Conservation (phyloP, 805 yeast species). For the Brettanomyces anomalus region DNA sequence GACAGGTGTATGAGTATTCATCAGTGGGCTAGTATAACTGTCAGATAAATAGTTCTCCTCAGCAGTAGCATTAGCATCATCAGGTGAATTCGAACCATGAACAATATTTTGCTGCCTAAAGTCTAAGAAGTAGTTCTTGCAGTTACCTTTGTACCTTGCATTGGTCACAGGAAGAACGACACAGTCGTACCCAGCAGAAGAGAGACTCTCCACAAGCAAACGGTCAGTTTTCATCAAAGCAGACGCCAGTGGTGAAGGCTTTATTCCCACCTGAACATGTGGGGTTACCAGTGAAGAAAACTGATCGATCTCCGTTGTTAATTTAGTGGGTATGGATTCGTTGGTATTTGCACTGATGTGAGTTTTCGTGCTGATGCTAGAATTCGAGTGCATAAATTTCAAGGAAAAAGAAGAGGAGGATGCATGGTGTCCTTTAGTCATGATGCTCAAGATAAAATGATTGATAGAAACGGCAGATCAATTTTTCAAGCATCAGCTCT, state of each 20-base stretch:
- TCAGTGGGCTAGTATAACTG: no score
- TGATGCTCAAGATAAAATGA: no score
- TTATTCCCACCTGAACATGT: slow-evolving; percentile 31
- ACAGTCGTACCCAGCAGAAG: slow-evolving; percentile 38
- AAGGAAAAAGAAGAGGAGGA: no score
- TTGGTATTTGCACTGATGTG: background rate
- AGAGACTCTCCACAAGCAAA: slow-evolving; percentile 18
- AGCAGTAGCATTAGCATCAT: no score
- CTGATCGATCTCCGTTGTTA: slow-evolving; percentile 2
- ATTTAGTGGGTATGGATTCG: background rate
- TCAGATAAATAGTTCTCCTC: no score
- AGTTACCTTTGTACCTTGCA: slow-evolving; percentile 35
- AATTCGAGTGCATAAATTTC: background rate
- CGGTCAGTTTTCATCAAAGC: slow-evolving; percentile 23
- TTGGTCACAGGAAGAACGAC: slow-evolving; percentile 50
- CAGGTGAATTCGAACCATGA: no score
- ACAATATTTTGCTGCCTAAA: slow-evolving; percentile 14
- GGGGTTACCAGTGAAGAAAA: slow-evolving; percentile 5
- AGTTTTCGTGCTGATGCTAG: background rate
- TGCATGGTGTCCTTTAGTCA: no score
- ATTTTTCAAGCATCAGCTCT: no score
- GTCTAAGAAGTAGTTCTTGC: slow-evolving; percentile 29
- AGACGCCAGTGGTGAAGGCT: slow-evolving; percentile 30
- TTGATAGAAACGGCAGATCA: no score
- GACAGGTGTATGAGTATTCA: background rate